Evolutionary conservation across 2,329 filamentous ascomycete genomes (phyloP).

Genomic region (Xylariaceae sp.): DNA sequence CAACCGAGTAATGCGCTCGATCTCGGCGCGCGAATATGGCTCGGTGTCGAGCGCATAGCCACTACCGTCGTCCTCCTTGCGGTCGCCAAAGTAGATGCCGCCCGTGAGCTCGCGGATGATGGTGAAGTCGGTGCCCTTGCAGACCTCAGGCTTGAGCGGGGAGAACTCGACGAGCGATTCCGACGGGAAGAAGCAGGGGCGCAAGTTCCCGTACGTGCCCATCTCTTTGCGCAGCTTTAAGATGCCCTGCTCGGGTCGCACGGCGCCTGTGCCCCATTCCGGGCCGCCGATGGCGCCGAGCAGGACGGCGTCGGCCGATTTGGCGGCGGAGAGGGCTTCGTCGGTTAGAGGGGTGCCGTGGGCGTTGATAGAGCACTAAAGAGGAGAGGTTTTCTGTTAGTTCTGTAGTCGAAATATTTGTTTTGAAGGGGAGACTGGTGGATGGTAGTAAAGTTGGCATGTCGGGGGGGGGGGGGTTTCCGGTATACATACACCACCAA

Average conservation of each 20-base stretch:
- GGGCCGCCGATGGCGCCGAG: slow-evolving; percentile 95
- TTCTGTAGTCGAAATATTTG: neutral
- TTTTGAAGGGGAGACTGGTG: neutral
- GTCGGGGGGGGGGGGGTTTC: slow-evolving; percentile 1
- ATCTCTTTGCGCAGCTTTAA: slow-evolving; percentile 90
- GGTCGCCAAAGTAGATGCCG: slow-evolving; percentile 92
- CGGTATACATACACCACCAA: slow-evolving; percentile 62
- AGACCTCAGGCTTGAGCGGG: slow-evolving; percentile 81
- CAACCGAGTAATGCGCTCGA: slow-evolving; percentile 81
- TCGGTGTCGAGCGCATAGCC: slow-evolving; percentile 78
- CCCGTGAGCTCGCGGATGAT: slow-evolving; percentile 89
- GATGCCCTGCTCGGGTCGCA: slow-evolving; percentile 90
- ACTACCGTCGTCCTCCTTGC: slow-evolving; percentile 72
- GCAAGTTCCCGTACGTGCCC: slow-evolving; percentile 89
- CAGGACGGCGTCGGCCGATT: slow-evolving; percentile 82
- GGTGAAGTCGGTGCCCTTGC: slow-evolving; percentile 84
- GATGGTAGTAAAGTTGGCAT: neutral
- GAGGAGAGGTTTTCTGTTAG: slow-evolving; percentile 2
- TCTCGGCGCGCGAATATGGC: slow-evolving; percentile 78
- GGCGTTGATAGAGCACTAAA: slow-evolving; percentile 81
- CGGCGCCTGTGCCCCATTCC: slow-evolving; percentile 84
- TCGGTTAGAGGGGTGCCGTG: slow-evolving; percentile 76
- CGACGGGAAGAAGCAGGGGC: slow-evolving; percentile 92
- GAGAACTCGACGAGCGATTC: slow-evolving; percentile 79
- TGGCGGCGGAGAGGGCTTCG: slow-evolving; percentile 75